A percentile compares a stretch with the other conserved stretches of the same genome.
phyloP scores from a whole-genome alignment of 192 early-diverging fungal genomes.

The Coemansia aciculifera region DNA sequence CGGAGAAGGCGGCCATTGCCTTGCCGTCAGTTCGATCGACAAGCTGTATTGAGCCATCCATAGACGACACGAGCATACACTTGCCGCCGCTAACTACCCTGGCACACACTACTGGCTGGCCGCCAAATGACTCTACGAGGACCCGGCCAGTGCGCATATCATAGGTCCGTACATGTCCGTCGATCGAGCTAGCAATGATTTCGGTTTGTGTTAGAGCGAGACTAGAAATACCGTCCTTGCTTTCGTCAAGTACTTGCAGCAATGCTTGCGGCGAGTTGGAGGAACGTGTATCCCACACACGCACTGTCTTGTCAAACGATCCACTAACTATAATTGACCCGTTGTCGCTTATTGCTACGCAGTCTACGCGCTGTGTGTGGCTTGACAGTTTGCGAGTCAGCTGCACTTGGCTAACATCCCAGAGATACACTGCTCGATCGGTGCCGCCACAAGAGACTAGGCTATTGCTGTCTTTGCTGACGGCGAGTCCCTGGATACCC shows the following conservation, averaged over 20 bases:
- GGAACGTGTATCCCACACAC: constrained; percentile 55
- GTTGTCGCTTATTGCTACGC: constrained; percentile 77
- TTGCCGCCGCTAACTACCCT: constrained; percentile 66
- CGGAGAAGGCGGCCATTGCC: constrained; percentile 71
- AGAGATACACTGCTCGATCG: constrained; percentile 79
- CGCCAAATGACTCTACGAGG: constrained; percentile 71
- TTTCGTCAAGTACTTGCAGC: constrained; percentile 81
- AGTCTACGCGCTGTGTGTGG: constrained; percentile 83
- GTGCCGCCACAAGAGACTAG: constrained; percentile 76
- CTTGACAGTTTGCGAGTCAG: constrained; percentile 73
- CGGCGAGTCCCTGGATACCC: constrained; percentile 62
- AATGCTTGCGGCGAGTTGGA: constrained; percentile 49
- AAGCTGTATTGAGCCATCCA: constrained; percentile 81
- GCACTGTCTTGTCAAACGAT: constrained; percentile 61
- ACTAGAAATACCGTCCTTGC: constrained; percentile 84
- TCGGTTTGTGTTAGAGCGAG: constrained; percentile 69
- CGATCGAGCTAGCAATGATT: constrained; percentile 80
- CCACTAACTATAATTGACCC: constrained; percentile 80
- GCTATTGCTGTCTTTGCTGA: constrained; percentile 58
- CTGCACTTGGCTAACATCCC: constrained; percentile 80
- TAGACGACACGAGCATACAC: constrained; percentile 70
- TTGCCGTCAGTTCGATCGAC: constrained; percentile 77
- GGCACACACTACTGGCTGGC: constrained; percentile 76
- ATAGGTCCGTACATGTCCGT: constrained; percentile 80
- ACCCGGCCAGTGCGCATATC: constrained; percentile 81